phyloP scores from a whole-genome alignment of 371 early-diverging fungal genomes.

The Nosema muscidifuracis region DNA sequence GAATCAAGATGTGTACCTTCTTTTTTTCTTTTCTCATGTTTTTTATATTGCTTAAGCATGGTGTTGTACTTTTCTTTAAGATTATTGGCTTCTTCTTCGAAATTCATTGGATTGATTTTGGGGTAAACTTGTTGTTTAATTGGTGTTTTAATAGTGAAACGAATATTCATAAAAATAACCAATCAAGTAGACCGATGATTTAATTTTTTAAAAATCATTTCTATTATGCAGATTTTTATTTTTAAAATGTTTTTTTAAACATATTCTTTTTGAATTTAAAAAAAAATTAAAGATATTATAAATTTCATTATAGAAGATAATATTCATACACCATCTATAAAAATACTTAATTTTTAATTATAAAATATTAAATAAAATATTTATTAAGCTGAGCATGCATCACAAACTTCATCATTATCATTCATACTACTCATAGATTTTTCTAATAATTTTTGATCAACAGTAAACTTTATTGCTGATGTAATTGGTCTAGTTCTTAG shows the following conservation, averaged over 20 bases:
- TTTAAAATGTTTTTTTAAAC: too few relatives aligned
- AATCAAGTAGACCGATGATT: too few relatives aligned
- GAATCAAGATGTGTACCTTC: neutral
- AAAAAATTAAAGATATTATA: too few relatives aligned
- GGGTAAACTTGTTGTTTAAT: too few relatives aligned
- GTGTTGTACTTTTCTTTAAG: constrained; percentile 12
- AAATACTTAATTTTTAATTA: too few relatives aligned
- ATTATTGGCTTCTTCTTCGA: constrained; percentile 14
- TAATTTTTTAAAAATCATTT: too few relatives aligned
- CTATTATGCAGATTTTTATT: too few relatives aligned
- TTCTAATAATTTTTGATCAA: constrained; percentile 56
- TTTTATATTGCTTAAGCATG: constrained; percentile 31
- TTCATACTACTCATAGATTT: constrained; percentile 41
- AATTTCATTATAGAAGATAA: too few relatives aligned
- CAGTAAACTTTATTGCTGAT: constrained; percentile 88
- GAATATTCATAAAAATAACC: too few relatives aligned
- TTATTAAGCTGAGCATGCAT: constrained; percentile 26
- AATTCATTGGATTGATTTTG: constrained; percentile 2
- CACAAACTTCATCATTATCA: constrained; percentile 23
- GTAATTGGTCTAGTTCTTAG: constrained; percentile 87
- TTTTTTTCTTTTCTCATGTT: constrained; percentile 20
- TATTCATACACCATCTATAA: too few relatives aligned
- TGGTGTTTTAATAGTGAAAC: too few relatives aligned
- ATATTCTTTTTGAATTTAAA: too few relatives aligned
- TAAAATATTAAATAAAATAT: constrained; percentile 1